Base-by-base conservation (phyloP, 2,329 filamentous ascomycete genomes). In the Ascochyta fabae region DNA sequence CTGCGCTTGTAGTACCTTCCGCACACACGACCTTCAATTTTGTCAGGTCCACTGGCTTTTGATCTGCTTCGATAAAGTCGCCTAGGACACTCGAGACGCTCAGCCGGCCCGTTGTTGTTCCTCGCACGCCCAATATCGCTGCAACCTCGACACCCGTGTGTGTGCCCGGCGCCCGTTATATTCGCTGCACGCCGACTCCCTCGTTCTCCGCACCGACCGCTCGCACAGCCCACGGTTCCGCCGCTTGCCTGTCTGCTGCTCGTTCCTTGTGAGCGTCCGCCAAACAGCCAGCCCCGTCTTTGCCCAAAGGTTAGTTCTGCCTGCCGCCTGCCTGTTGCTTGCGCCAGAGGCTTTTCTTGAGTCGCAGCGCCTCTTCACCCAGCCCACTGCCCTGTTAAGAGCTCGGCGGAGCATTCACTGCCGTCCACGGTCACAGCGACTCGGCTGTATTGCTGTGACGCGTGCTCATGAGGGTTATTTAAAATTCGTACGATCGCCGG, bases 21-120 rank as follows among this genome's bases (percentile, higher is more conserved):
- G 59, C 65, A 71, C 70, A 72, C 70, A 71, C 68, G 68, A 71
- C 64, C 53, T 57, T 58, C 66, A 72, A 72, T 70, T 65, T 69
- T 72, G 52, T 56, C 48, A 44, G 48, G 62, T 61, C 66, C 48
- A 45, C 56, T 60, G 65, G 65, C 62, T 58, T 59, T 58, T 58
- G 63, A 67, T 67, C 62, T 67, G 57, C 62, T 61, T 65, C 59
- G 65, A 63, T 49, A 53, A 55, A 58, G 59, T 64, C 60, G 42
- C 55, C 43, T 43, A 53, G 55, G 66, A 59, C 61, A 56, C 55
- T 65, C 61, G 61, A 68, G 61, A 60, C 67, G 65, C 62, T 61
- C 58, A 62, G 58, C 66, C 60, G 54, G 42, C 62, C 61, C 60
- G 51, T 58, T 56, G 63, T 63, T 64, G 63, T 59, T 60, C 54